phyloP scores from a whole-genome alignment of 805 yeast species.

The Candida quercuum region DNA sequence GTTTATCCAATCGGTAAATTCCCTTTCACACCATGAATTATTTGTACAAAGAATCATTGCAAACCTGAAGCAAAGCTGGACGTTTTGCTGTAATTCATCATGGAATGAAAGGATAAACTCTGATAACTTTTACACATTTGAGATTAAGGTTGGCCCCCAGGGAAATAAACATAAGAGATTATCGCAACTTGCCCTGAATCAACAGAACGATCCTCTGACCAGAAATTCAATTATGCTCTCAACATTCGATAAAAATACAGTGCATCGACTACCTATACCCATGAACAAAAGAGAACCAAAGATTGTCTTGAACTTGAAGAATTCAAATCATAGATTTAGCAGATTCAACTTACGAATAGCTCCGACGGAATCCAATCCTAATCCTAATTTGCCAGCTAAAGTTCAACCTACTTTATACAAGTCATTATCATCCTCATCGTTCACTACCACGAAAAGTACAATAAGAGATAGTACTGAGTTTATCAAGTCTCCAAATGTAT shows the following conservation, averaged over 20 bases:
- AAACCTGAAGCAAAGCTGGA: slow-evolving; percentile 48
- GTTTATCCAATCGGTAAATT: slow-evolving; percentile 34
- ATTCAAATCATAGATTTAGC: slow-evolving; percentile 20
- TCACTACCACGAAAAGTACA: slow-evolving; percentile 12
- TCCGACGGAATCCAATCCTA: neutral
- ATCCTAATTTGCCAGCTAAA: slow-evolving; percentile 1
- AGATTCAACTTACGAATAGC: neutral
- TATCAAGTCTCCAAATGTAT: slow-evolving; percentile 41
- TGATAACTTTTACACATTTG: slow-evolving; percentile 15
- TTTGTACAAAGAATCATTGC: slow-evolving; percentile 33
- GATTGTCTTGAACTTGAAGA: slow-evolving; percentile 19
- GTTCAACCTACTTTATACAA: slow-evolving; percentile 10
- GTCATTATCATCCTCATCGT: slow-evolving; percentile 15
- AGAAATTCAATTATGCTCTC: slow-evolving; percentile 37
- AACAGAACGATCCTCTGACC: slow-evolving; percentile 32
- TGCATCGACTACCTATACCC: slow-evolving; percentile 19
- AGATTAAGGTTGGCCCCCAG: slow-evolving; percentile 24
- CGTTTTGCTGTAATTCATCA: slow-evolving; percentile 25
- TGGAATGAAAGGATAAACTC: slow-evolving; percentile 28
- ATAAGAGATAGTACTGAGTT: slow-evolving; percentile 28
- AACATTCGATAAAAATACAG: slow-evolving; percentile 16
- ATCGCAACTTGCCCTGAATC: slow-evolving; percentile 32
- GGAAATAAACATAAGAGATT: slow-evolving; percentile 25
- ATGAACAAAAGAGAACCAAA: slow-evolving; percentile 12
- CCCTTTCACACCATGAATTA: slow-evolving; percentile 12